Evolutionary conservation across 2,329 filamentous ascomycete genomes (phyloP), one percentile per base, ranked within the genome.

Genomic region (Paecilomyces sp.): DNA sequence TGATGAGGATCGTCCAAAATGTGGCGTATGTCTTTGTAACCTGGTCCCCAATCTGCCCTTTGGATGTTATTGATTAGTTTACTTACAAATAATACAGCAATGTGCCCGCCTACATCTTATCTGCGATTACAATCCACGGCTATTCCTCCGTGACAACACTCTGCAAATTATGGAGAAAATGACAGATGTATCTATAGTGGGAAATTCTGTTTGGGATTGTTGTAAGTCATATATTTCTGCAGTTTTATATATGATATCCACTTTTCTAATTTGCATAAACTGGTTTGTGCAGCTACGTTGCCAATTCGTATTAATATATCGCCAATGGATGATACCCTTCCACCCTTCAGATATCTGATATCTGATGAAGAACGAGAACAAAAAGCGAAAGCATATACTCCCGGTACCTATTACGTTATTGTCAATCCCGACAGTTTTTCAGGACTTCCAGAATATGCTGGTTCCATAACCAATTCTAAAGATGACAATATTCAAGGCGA

Each of bases 281-380:
- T 30, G 24, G 41, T 58, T 15, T 47, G 51, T 36, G 54, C 58
- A 74, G 68, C 71, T 54, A 70, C 68, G 25, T 71, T 71, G 30
- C 68, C 70, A 11, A 62, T 65, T 36, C 58, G 64, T 18, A 67
- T 62, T 24, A 71, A 69, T 28, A 70, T 69, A 57, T 73, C 72
- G 31, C 66, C 64, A 13, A 61, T 64, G 12, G 67, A 73, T 24
- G 81, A 85, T 66, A 69, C 77, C 15, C 72, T 85, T 12, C 83
- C 83, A 22, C 79, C 80, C 1, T 86, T 85, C 68, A 70, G 78
- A 33, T 68, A 72, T 13, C 75, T 86, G 58, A 81, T 76, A 1
- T 84, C 76, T 30, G 83, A 86, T 61, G 82, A 84, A 63, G 83
- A 85, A 28, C 75, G 83, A 50, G 83, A 86, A 66, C 77, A 74